Percentiles rank a stretch among this genome's conserved stretches.
These are phyloP conservation scores for Sporisorium exsertum DNA, from an alignment of 1,284 basidiomycete species.

Conservation along the genomic window DNA sequence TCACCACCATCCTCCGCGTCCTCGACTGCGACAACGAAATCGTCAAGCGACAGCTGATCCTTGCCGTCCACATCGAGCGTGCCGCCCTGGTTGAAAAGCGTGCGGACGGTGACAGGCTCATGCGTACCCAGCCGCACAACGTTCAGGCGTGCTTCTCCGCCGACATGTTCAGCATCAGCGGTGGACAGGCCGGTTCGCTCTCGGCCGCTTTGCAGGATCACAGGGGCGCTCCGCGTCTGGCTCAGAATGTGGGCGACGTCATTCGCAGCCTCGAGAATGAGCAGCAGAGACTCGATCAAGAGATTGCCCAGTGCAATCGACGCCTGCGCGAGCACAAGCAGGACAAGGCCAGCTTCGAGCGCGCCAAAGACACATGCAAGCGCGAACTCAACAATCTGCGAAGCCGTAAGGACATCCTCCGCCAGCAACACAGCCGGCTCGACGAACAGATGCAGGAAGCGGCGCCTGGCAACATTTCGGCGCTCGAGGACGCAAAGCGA, in stretches of 20 bases:
- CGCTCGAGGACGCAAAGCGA: slow-evolving; percentile 74
- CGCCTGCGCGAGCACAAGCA: slow-evolving; percentile 17
- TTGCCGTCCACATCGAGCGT: slow-evolving; percentile 79
- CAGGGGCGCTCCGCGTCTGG: slow-evolving; percentile 66
- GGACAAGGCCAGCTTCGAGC: slow-evolving; percentile 29
- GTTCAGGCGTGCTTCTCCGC: slow-evolving; percentile 63
- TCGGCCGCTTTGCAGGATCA: slow-evolving; percentile 68
- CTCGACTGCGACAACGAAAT: slow-evolving; percentile 82
- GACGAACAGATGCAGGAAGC: slow-evolving; percentile 79
- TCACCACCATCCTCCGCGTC: slow-evolving; percentile 84
- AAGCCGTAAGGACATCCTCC: slow-evolving; percentile 32
- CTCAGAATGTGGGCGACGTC: slow-evolving; percentile 57
- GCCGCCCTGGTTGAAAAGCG: slow-evolving; percentile 75
- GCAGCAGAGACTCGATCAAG: slow-evolving; percentile 26
- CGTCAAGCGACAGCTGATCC: slow-evolving; percentile 85
- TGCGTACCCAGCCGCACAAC: slow-evolving; percentile 64
- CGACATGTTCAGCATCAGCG: slow-evolving; percentile 61
- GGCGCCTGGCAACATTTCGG: slow-evolving; percentile 78
- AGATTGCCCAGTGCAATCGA: slow-evolving; percentile 21
- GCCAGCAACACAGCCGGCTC: slow-evolving; percentile 69
- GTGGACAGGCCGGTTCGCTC: slow-evolving; percentile 45
- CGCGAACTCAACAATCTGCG: slow-evolving; percentile 32
- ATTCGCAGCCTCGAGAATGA: slow-evolving; percentile 49
- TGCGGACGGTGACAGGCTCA: slow-evolving; percentile 60
- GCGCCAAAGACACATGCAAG: slow-evolving; percentile 12